phyloP scores from a whole-genome alignment of 2,329 filamentous ascomycete genomes.

The Talaromyces rugulosus region DNA sequence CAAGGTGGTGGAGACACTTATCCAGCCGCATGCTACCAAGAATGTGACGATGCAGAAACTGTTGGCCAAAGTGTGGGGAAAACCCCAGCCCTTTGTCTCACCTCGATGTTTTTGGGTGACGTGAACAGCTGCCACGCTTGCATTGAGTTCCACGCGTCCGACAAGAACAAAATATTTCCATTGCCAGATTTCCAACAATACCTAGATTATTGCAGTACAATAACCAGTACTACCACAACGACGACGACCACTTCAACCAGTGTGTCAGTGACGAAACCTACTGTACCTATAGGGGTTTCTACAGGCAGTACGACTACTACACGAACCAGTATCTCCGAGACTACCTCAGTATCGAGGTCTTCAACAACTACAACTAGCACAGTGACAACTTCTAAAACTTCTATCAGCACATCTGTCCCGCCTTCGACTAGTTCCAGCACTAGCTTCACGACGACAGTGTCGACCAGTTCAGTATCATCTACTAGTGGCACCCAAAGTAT shows the following conservation, averaged over 20 bases:
- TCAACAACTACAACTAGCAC: background rate
- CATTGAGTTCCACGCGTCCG: constrained; percentile 8
- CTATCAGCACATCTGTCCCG: background rate
- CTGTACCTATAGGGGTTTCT: constrained; percentile 1
- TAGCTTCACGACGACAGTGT: background rate
- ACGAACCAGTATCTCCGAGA: background rate
- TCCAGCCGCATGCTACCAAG: constrained; percentile 49
- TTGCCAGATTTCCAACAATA: constrained; percentile 15
- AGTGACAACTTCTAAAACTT: background rate
- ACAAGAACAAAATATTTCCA: background rate
- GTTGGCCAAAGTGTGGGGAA: constrained; percentile 51
- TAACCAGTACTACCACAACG: background rate
- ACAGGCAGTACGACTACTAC: background rate
- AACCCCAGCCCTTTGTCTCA: constrained; percentile 17
- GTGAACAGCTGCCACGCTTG: constrained; percentile 8
- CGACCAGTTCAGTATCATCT: background rate
- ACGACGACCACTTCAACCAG: background rate
- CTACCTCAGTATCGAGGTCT: background rate
- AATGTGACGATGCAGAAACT: constrained; percentile 50
- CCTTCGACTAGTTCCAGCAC: background rate
- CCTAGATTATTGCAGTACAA: constrained; percentile 11
- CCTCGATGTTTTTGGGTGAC: constrained; percentile 14
- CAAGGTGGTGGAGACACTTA: constrained; percentile 12
- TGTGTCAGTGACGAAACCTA: background rate
- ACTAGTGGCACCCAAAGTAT: background rate